Conservation (phyloP, 2,329 filamentous ascomycete genomes). For the Diplodia mutila region DNA sequence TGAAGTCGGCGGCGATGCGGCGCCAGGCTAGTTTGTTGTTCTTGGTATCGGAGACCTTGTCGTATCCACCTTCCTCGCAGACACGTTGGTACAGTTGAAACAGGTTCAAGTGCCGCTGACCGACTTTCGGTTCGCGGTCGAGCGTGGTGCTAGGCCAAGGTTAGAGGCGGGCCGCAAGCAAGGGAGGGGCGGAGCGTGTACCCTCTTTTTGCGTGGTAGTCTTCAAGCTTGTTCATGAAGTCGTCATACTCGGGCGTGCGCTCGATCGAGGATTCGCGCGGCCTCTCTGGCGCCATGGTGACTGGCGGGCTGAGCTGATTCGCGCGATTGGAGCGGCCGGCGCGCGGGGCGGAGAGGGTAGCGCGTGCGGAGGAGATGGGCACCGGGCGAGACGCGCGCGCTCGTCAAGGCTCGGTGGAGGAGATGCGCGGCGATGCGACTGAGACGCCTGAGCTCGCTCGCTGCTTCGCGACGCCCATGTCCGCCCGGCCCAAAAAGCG, state of each 20-base stretch:
- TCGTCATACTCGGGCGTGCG: conserved; percentile 70
- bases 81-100: conserved; percentile 79
- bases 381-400: conserved; percentile 24
- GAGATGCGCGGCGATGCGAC: conserved; percentile 22
- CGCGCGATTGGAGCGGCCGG: conserved; percentile 3
- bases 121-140: conserved; percentile 81
- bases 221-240: conserved; percentile 73
- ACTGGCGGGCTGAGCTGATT: background rate
- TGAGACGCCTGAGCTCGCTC: conserved; percentile 22
- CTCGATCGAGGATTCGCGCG: conserved; percentile 52
- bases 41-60: conserved; percentile 69
- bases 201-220: conserved; percentile 79
- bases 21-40: conserved; percentile 85
- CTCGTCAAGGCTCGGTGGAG: conserved; percentile 21
- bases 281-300: conserved; percentile 51
- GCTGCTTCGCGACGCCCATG: conserved; percentile 18
- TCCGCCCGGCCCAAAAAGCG: conserved; percentile 7
- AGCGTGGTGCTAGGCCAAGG: conserved; percentile 63
- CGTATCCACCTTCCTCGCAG: conserved; percentile 78
- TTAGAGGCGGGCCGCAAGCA: conserved; percentile 26
- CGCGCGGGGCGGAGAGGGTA: background rate
- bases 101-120: conserved; percentile 74
- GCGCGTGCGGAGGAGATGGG: conserved; percentile 15
- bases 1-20: conserved; percentile 74
- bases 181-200: conserved; percentile 35